Percentiles rank a stretch among this genome's conserved stretches.
Conservation (phyloP, 108 stramenopile genomes). For the Cyclotella kingstonii region DNA sequence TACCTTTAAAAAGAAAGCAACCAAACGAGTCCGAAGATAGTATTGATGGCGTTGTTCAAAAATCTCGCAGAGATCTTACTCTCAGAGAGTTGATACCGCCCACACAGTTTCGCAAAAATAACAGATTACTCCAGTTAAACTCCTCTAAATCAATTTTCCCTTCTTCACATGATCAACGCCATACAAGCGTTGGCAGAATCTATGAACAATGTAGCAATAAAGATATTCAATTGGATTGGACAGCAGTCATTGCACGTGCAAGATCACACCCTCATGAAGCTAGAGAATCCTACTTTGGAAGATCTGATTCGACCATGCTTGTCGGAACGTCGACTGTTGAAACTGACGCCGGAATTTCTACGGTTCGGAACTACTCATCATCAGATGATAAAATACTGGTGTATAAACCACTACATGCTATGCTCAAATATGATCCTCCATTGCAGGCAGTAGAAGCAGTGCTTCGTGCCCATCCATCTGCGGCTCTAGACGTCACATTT, state of each 20-base stretch:
- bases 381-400: conserved; percentile 5
- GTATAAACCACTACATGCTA: conserved; percentile 34
- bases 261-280: conserved; percentile 27
- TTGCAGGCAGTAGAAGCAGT: conserved; percentile 24
- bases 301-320: neutral
- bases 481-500: conserved; percentile 25
- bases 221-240: conserved; percentile 13
- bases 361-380: neutral
- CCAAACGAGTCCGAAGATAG: neutral
- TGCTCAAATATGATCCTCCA: conserved; percentile 26
- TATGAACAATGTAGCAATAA: neutral
- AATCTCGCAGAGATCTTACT: neutral
- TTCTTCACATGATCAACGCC: neutral
- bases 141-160: too few relatives aligned
- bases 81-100: neutral
- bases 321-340: neutral
- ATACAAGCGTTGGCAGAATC: neutral
- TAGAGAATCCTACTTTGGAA: conserved; percentile 13
- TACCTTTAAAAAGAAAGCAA: neutral
- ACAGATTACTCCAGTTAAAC: neutral
- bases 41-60: too few relatives aligned
- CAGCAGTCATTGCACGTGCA: conserved; percentile 21
- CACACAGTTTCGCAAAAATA: neutral
- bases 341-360: neutral
- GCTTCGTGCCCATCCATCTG: conserved; percentile 21